Evolutionary conservation across 73 alveolate genomes (phyloP), one percentile per base, ranked within the genome.

Genomic region (Loxodes magnus): DNA sequence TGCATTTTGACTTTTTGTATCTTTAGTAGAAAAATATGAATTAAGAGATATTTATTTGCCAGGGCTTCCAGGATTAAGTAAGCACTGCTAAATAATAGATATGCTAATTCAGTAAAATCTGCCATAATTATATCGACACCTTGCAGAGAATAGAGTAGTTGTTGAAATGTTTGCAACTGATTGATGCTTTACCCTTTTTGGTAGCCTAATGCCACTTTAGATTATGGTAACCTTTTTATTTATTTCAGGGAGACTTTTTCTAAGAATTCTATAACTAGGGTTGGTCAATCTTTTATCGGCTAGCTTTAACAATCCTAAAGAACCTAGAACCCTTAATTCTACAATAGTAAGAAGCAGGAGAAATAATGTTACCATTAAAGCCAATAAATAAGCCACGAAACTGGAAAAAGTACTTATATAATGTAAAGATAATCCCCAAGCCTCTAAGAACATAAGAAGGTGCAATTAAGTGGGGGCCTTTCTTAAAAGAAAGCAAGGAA

Each of bases 1-100:
- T 37, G 80, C 94, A 14, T 87, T 87, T 60, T 87, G 97, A 95
- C 44, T 87, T 3, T 77, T 85, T 49, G 93, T 67, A 5, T 41
- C 85, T 15, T 37, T 82, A 1, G 63, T 85, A 33, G 96, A 85
- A 62, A 76, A 70, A 21, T 78, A 76, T 60, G 95, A 77, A 51
- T 36, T 83, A 50, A 54, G 95, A 37, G 84, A 56, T 3, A 65
- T 78, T n/a, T 83, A 69, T 59, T 51, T 74, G 51, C 78, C 78
- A 19, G 88, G 73, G 10, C 49, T 80, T 22, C 94, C 93, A 5
- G 96, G 94, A 10, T 48, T 80, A 19, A 50, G 53, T 36, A 54
- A 75, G 36, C 94, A 84, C 35, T 71, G 81, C 28, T 35, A 62
- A 6, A 59, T 64, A 6, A 48, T 77, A 4, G 43, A 70, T 28